These are phyloP conservation scores for Celoporthe dispersa DNA, from an alignment of 2,329 filamentous ascomycete genomes.

Conservation along the genomic window DNA sequence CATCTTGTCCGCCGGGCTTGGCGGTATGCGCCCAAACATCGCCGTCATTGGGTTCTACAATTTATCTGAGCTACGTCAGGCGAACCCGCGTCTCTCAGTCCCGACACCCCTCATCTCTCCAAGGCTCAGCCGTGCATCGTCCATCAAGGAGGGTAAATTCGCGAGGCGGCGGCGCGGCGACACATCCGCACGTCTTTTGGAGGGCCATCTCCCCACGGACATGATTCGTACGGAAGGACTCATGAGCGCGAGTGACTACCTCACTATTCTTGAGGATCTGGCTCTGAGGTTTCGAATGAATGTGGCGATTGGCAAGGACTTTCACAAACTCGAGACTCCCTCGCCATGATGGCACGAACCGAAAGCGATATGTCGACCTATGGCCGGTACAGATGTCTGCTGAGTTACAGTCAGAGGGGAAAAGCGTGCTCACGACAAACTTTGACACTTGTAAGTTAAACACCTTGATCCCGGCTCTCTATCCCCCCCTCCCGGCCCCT, in stretches of 20 bases:
- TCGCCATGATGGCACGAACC: slow-evolving; percentile 57
- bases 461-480: background rate
- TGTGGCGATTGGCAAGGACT: slow-evolving; percentile 82
- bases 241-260: slow-evolving; percentile 73
- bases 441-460: slow-evolving; percentile 78
- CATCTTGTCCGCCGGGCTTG: slow-evolving; percentile 78
- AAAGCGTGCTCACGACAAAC: slow-evolving; percentile 78
- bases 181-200: slow-evolving; percentile 59
- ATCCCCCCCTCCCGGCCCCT: background rate
- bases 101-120: background rate
- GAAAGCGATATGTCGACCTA: slow-evolving; percentile 81
- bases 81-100: slow-evolving; percentile 10
- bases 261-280: slow-evolving; percentile 83
- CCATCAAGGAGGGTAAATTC: background rate
- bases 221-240: slow-evolving; percentile 69
- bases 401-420: slow-evolving; percentile 70
- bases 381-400: slow-evolving; percentile 96
- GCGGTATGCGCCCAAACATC: slow-evolving; percentile 89
- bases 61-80: slow-evolving; percentile 69
- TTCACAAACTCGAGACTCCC: slow-evolving; percentile 77
- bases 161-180: slow-evolving; percentile 52
- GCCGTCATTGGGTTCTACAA: slow-evolving; percentile 82
- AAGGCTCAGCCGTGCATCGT: background rate
- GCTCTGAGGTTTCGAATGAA: slow-evolving; percentile 79
- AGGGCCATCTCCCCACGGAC: slow-evolving; percentile 69